Conservation (phyloP, 1,139 yeast species). For the Yamadazyma dendronema region DNA sequence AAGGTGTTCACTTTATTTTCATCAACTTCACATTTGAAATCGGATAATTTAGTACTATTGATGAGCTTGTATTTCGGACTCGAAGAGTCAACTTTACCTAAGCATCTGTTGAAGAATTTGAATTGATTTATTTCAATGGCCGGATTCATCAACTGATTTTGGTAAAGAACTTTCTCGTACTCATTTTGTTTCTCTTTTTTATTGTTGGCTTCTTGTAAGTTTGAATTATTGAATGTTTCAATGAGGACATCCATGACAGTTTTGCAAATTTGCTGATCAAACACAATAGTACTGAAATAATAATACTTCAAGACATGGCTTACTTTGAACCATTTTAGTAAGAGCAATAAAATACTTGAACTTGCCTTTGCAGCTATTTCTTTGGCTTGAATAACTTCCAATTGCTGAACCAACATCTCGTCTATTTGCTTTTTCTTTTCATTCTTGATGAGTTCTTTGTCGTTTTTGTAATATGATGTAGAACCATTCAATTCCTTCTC, state of each 20-base stretch:
- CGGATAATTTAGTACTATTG: slow-evolving; percentile 28
- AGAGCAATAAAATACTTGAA: slow-evolving; percentile 48
- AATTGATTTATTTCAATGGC: slow-evolving; percentile 35
- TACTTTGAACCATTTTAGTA: slow-evolving; percentile 75
- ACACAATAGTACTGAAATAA: slow-evolving; percentile 66
- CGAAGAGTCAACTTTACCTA: slow-evolving; percentile 17
- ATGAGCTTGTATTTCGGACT: slow-evolving; percentile 23
- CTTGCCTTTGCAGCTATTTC: slow-evolving; percentile 67
- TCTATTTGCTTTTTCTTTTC: slow-evolving; percentile 25
- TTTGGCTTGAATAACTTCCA: slow-evolving; percentile 59
- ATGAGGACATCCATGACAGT: slow-evolving; percentile 38
- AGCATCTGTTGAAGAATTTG: slow-evolving; percentile 47
- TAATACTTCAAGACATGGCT: slow-evolving; percentile 80
- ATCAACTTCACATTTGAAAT: slow-evolving; percentile 22
- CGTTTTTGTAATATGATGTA: slow-evolving; percentile 25
- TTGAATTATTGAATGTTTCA: slow-evolving; percentile 36
- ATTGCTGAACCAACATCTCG: slow-evolving; percentile 34
- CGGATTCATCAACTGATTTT: slow-evolving; percentile 48
- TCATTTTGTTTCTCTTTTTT: slow-evolving; percentile 28
- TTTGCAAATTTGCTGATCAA: slow-evolving; percentile 68
- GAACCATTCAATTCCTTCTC: slow-evolving; percentile 40
- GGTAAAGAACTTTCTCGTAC: slow-evolving; percentile 31
- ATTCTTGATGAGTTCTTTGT: slow-evolving; percentile 11
- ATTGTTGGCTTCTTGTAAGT: slow-evolving; percentile 24
- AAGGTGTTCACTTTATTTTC: slow-evolving; percentile 31